Percentiles rank a stretch among this genome's conserved stretches.
Evolutionary conservation across 2,329 filamentous ascomycete species (phyloP).

Genomic region (Bisporella sp.): DNA sequence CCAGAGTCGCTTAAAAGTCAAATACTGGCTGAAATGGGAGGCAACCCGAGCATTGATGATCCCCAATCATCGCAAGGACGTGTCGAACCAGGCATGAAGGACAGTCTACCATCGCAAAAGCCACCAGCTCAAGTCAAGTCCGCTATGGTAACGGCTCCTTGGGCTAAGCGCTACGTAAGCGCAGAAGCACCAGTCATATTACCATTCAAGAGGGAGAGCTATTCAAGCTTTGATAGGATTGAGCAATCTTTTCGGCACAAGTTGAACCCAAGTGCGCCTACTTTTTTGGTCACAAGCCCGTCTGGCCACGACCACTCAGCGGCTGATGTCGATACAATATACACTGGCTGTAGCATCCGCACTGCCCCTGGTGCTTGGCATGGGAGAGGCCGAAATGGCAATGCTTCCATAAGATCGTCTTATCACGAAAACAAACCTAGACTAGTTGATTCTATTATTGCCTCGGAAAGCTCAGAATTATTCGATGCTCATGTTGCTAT

Average conservation of each 20-base stretch:
- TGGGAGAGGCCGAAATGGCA: neutral
- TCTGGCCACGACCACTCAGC: neutral
- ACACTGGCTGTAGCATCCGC: neutral
- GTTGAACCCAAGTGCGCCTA: neutral
- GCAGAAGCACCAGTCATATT: neutral
- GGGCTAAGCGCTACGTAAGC: neutral
- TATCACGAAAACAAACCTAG: no score
- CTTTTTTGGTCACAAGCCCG: neutral
- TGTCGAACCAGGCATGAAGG: neutral
- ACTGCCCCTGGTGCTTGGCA: neutral
- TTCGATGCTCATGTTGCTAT: neutral
- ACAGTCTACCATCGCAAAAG: conserved; percentile 11
- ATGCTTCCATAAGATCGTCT: no score
- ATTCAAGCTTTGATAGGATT: neutral
- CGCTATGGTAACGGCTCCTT: neutral
- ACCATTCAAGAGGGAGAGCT: neutral
- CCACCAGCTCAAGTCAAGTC: neutral
- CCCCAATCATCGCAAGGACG: no score
- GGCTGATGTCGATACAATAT: neutral
- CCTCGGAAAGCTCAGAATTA: neutral
- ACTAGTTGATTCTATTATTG: neutral
- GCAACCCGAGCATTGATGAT: no score
- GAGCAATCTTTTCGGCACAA: neutral
- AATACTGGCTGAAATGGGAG: no score
- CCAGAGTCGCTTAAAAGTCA: no score